phyloP scores from a whole-genome alignment of 495 filamentous ascomycete species.

The Neurospora sp. region DNA sequence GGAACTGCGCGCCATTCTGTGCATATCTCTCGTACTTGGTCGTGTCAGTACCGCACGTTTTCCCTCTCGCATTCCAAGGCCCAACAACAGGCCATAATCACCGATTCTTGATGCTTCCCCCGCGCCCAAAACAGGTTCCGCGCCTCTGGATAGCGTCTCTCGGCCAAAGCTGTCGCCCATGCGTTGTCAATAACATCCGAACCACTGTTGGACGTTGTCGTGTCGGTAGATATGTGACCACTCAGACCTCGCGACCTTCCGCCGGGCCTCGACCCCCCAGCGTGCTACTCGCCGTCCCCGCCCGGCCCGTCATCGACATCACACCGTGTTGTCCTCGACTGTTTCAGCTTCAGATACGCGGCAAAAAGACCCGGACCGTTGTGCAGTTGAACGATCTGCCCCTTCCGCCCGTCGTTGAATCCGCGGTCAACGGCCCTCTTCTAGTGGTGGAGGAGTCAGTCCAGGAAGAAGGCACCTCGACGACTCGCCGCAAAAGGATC shows the following conservation, averaged over 20 bases:
- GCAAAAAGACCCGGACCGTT: slow-evolving; percentile 40
- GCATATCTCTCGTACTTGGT: background rate
- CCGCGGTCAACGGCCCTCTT: background rate
- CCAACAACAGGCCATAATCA: slow-evolving; percentile 1
- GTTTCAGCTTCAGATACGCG: slow-evolving; percentile 14
- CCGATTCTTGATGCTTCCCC: slow-evolving; percentile 21
- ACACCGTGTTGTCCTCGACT: background rate
- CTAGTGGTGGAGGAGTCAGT: background rate
- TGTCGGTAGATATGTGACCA: background rate
- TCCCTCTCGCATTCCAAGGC: background rate
- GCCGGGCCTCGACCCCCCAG: slow-evolving; percentile 3
- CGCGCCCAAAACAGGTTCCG: slow-evolving; percentile 15
- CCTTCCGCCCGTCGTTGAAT: background rate
- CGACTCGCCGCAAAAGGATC: background rate
- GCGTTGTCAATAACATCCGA: background rate
- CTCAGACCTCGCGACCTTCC: slow-evolving; percentile 1
- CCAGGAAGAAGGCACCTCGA: background rate
- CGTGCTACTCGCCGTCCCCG: background rate
- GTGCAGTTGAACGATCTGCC: slow-evolving; percentile 55
- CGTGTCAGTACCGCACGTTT: background rate
- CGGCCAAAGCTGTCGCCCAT: slow-evolving; percentile 1
- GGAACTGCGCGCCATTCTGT: background rate
- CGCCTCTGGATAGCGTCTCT: slow-evolving; percentile 18
- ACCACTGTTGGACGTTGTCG: slow-evolving; percentile 15
- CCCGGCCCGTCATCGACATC: background rate